Evolutionary conservation across 2,329 filamentous ascomycete genomes (phyloP).

Genomic region (Phyllosticta capitalensis): DNA sequence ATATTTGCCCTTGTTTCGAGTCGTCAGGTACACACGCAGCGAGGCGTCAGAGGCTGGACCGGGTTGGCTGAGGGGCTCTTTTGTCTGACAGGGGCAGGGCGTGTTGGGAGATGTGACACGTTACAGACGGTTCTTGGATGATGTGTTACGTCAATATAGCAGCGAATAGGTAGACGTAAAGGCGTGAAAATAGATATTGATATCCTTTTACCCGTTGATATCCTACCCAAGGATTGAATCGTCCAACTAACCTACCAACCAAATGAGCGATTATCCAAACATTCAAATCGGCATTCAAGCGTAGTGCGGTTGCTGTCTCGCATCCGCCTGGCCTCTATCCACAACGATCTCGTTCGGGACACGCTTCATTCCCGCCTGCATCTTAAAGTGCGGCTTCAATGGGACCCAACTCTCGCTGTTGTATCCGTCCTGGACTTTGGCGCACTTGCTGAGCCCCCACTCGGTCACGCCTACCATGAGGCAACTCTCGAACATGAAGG

Average conservation of each 20-base stretch:
- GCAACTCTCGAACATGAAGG: conserved; percentile 58
- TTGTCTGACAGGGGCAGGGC: not conserved
- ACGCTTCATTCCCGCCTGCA: not conserved
- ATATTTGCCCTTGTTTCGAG: not conserved
- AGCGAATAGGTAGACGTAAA: too few species aligned
- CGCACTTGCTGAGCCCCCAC: conserved; percentile 61
- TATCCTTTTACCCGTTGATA: too few species aligned
- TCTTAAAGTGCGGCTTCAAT: conserved; percentile 37
- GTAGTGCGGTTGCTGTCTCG: not conserved
- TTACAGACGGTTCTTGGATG: not conserved
- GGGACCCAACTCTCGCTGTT: conserved; percentile 71
- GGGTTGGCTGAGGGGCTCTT: not conserved
- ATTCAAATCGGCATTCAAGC: not conserved
- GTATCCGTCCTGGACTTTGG: conserved; percentile 63
- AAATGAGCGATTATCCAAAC: not conserved
- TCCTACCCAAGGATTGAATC: too few species aligned
- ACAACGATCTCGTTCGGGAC: not conserved
- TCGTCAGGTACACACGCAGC: not conserved
- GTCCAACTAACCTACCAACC: not conserved
- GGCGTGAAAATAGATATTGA: too few species aligned
- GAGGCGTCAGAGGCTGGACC: not conserved
- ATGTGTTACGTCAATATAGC: not conserved
- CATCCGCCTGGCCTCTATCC: not conserved
- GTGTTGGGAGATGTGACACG: not conserved
- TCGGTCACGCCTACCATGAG: conserved; percentile 63